phyloP scores from a whole-genome alignment of 148 eudicot species.

The Chenopodium berlandieri region DNA sequence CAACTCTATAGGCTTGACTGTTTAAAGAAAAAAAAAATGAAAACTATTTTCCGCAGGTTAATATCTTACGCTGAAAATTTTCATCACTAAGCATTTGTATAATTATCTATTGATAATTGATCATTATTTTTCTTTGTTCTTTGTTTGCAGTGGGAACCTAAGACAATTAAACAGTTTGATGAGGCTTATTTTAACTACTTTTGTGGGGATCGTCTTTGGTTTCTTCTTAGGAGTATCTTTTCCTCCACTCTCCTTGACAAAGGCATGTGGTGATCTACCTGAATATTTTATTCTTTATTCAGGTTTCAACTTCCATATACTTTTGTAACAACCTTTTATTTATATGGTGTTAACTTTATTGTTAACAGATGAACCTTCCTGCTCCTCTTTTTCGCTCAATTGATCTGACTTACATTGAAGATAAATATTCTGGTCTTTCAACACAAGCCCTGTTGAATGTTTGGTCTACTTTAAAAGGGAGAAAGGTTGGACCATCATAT shows the following conservation, averaged over 20 bases:
- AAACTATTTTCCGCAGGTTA: constrained; percentile 39
- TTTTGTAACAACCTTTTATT: neutral
- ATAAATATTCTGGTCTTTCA: constrained; percentile 73
- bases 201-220: constrained; percentile 62
- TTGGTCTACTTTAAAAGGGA: constrained; percentile 63
- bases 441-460: constrained; percentile 40
- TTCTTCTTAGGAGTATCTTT: constrained; percentile 65
- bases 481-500: constrained; percentile 25
- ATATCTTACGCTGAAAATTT: neutral
- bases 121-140: neutral
- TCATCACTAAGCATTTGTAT: neutral
- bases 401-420: constrained; percentile 60
- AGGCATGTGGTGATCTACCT: constrained; percentile 36
- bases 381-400: constrained; percentile 47
- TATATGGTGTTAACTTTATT: neutral
- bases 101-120: neutral
- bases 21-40: constrained; percentile 12
- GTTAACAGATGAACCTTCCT: constrained; percentile 48
- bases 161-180: constrained; percentile 48
- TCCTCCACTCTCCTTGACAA: constrained; percentile 51
- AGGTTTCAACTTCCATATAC: neutral
- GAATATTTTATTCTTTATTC: neutral
- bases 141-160: constrained; percentile 30
- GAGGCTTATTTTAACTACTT: constrained; percentile 59
- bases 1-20: constrained; percentile 12